Conservation (phyloP, 306 rosid species). For the Gastrolobium bilobum region DNA sequence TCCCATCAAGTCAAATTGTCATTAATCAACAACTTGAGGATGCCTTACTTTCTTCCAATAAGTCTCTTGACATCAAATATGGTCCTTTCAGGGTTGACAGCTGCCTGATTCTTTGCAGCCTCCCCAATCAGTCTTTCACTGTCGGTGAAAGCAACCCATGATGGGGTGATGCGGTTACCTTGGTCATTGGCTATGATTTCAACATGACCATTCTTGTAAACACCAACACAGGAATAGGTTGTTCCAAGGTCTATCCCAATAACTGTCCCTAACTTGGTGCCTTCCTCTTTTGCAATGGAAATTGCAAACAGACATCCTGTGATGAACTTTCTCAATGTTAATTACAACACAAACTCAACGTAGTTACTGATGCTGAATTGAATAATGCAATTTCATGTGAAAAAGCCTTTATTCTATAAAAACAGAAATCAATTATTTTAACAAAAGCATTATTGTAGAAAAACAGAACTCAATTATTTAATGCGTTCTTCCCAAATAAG, state of each 20-base stretch:
- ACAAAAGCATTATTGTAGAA: background rate
- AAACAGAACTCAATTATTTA: too few species aligned
- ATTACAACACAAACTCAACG: background rate
- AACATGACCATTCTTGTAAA: constrained; percentile 94
- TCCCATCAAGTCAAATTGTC: background rate
- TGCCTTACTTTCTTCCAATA: constrained; percentile 89
- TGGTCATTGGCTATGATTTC: constrained; percentile 99
- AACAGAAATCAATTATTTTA: background rate
- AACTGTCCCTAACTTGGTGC: constrained; percentile 89
- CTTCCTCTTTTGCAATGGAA: constrained; percentile 91
- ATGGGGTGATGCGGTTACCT: constrained; percentile 99
- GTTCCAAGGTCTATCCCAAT: constrained; percentile 98
- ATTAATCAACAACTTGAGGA: background rate
- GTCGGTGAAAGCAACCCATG: constrained; percentile 95
- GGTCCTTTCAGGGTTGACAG: constrained; percentile 94
- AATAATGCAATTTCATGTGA: background rate
- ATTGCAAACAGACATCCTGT: constrained; percentile 83
- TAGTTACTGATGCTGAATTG: background rate
- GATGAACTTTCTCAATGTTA: constrained; percentile 36
- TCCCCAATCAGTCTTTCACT: constrained; percentile 94
- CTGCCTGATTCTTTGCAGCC: constrained; percentile 99
- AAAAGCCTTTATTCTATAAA: background rate
- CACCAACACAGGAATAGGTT: constrained; percentile 98
- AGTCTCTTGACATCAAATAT: constrained; percentile 97
- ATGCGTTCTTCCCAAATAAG: too few species aligned